Conservation (phyloP, 768 basidiomycete genomes). For the Lactarius quietus region DNA sequence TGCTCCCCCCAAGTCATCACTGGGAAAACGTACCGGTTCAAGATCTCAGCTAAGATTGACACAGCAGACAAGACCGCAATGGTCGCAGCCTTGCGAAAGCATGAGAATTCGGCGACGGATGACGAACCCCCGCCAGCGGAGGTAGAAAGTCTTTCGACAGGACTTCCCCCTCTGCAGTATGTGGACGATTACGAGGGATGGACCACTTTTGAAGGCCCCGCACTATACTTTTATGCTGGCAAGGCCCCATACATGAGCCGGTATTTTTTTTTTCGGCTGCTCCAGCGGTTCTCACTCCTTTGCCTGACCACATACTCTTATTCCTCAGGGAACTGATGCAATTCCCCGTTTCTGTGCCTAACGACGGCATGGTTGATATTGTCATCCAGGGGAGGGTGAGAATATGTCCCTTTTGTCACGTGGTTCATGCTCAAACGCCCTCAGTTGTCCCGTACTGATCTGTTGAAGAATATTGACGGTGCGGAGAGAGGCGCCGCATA, state of each 20-base stretch:
- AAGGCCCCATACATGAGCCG: slow-evolving; percentile 73
- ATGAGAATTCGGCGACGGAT: slow-evolving; percentile 28
- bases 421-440: slow-evolving; percentile 4
- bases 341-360: slow-evolving; percentile 76
- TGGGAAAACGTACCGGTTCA: slow-evolving; percentile 62
- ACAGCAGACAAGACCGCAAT: slow-evolving; percentile 70
- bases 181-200: slow-evolving; percentile 55
- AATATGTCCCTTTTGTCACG: slow-evolving; percentile 11
- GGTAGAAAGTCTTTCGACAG: slow-evolving; percentile 17
- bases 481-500: slow-evolving; percentile 58
- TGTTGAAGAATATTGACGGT: slow-evolving; percentile 54
- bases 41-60: slow-evolving; percentile 65
- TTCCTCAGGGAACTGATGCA: slow-evolving; percentile 64
- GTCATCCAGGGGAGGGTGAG: slow-evolving; percentile 60
- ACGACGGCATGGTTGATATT: slow-evolving; percentile 76
- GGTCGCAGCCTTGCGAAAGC: slow-evolving; percentile 47
- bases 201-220: slow-evolving; percentile 63
- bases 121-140: slow-evolving; percentile 17
- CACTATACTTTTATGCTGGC: slow-evolving; percentile 70
- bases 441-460: slow-evolving; percentile 48
- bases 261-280: slow-evolving; percentile 32
- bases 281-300: neutral
- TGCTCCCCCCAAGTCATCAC: slow-evolving; percentile 46
- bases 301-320: slow-evolving; percentile 9
- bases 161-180: slow-evolving; percentile 47